Conservation (phyloP, 345 rosid species). For the Tarenaya hassleriana region DNA sequence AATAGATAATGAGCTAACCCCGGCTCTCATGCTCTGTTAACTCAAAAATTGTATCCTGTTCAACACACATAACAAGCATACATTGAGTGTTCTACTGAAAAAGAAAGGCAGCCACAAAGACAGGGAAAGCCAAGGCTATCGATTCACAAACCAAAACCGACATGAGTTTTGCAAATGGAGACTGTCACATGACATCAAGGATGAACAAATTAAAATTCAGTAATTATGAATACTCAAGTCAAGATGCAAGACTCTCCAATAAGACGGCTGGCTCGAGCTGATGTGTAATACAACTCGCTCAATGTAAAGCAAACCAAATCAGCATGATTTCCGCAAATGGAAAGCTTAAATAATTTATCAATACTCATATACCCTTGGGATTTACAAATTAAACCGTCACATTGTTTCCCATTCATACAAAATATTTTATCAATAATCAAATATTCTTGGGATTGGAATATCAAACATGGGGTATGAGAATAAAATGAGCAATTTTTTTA, state of each 20-base stretch:
- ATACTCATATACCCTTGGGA: too few relatives aligned
- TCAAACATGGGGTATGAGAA: too few relatives aligned
- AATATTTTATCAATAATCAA: too few relatives aligned
- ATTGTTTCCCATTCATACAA: too few relatives aligned
- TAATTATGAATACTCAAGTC: neutral
- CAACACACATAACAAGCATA: constrained; percentile 10
- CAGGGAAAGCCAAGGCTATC: neutral
- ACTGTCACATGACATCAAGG: neutral
- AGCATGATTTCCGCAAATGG: constrained; percentile 8
- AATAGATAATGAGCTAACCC: constrained; percentile 29
- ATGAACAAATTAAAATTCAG: neutral
- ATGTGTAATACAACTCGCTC: too few relatives aligned
- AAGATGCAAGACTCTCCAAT: neutral
- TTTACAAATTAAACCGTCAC: too few relatives aligned
- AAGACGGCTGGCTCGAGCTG: too few relatives aligned
- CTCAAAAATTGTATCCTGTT: constrained; percentile 11
- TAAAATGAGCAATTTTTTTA: too few relatives aligned
- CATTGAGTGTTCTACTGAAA: neutral
- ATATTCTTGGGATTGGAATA: too few relatives aligned
- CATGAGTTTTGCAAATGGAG: neutral
- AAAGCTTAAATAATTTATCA: too few relatives aligned
- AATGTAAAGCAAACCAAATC: neutral
- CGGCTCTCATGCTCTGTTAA: constrained; percentile 20
- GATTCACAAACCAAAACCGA: neutral
- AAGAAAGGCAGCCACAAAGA: neutral